These are phyloP conservation scores for Podila minutissima DNA, from an alignment of 192 early-diverging fungal genomes.

Conservation along the genomic window DNA sequence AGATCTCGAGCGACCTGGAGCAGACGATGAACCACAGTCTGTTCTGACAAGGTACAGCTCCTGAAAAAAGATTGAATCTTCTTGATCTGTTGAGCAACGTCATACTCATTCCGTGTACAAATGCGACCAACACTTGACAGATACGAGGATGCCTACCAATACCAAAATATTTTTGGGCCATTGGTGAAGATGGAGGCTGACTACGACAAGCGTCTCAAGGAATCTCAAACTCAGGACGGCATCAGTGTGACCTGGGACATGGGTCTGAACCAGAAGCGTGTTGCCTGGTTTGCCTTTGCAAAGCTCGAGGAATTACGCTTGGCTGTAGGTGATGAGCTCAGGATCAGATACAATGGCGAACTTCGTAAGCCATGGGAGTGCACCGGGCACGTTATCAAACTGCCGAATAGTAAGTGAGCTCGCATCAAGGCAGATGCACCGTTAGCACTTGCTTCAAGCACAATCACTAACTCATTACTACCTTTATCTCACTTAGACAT, in stretches of 20 bases:
- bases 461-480: constrained; percentile 2
- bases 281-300: constrained; percentile 94
- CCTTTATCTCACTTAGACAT: constrained; percentile 60
- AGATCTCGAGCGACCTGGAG: constrained; percentile 83
- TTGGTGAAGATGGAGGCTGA: constrained; percentile 96
- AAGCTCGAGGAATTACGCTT: constrained; percentile 95
- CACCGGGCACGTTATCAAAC: constrained; percentile 92
- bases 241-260: constrained; percentile 97
- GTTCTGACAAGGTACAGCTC: constrained; percentile 75
- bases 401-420: constrained; percentile 84
- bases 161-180: constrained; percentile 95
- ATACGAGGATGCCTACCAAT: constrained; percentile 98
- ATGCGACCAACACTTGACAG: constrained; percentile 40
- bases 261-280: constrained; percentile 91
- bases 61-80: neutral
- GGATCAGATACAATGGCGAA: constrained; percentile 88
- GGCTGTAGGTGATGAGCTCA: constrained; percentile 94
- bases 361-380: constrained; percentile 88
- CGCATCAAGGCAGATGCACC: neutral
- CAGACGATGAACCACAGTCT: constrained; percentile 86
- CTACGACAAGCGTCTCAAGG: constrained; percentile 87
- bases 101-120: neutral
- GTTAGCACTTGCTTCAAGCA: neutral
- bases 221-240: constrained; percentile 95
- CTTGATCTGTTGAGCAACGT: neutral